phyloP scores from a whole-genome alignment of 192 early-diverging fungal genomes.

The Haplosporangium gracile region DNA sequence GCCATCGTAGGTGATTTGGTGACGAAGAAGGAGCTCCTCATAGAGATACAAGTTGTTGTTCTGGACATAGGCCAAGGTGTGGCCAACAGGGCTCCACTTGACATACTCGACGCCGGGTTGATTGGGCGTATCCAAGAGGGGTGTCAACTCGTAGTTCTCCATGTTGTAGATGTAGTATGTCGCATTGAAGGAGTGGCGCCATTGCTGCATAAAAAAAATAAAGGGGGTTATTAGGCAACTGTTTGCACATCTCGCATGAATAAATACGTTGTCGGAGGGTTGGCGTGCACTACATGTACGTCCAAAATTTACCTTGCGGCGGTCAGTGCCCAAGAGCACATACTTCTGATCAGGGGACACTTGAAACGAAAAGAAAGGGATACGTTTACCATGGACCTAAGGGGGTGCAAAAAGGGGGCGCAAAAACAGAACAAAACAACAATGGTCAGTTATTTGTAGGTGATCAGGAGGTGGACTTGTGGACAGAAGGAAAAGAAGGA shows the following conservation, averaged over 20 bases:
- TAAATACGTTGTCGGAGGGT: neutral
- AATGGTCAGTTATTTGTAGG: neutral
- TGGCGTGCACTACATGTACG: neutral
- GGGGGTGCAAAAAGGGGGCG: neutral
- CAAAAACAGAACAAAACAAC: neutral
- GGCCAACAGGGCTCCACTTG: conserved; percentile 83
- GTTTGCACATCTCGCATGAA: neutral
- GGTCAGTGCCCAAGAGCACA: conserved; percentile 78
- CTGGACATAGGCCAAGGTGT: conserved; percentile 85
- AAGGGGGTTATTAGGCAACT: neutral
- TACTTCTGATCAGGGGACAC: conserved; percentile 87
- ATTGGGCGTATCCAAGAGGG: conserved; percentile 63
- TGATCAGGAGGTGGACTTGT: neutral
- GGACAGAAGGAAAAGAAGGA: neutral
- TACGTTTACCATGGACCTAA: conserved; percentile 29
- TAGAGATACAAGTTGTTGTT: conserved; percentile 91
- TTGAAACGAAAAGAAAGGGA: conserved; percentile 63
- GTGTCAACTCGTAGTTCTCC: conserved; percentile 65
- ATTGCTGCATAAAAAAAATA: conserved; percentile 63
- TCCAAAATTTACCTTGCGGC: conserved; percentile 62
- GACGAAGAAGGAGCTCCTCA: conserved; percentile 72
- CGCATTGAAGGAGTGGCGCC: conserved; percentile 88
- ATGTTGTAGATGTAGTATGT: conserved; percentile 86
- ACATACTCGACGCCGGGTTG: conserved; percentile 73
- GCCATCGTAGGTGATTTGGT: conserved; percentile 89